phyloP scores from a whole-genome alignment of 345 rosid genomes.

The Linum tenue region DNA sequence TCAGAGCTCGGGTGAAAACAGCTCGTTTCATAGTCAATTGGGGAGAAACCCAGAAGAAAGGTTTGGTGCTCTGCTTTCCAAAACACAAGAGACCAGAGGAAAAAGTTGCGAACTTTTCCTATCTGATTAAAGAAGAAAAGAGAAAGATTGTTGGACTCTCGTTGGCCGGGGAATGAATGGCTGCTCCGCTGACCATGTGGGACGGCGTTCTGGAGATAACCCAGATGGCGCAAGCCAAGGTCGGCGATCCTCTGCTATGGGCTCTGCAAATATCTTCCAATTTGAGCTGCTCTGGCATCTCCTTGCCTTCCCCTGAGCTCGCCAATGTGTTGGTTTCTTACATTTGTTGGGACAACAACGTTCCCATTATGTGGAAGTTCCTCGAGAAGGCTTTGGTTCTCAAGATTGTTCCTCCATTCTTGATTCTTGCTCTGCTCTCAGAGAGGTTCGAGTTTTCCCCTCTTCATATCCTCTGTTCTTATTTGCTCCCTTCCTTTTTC shows the following conservation, averaged over 20 bases:
- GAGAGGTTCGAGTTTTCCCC: slow-evolving; percentile 12
- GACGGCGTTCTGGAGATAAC: slow-evolving; percentile 3
- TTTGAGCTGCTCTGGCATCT: neutral
- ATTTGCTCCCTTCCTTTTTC: neutral
- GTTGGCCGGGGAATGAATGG: slow-evolving; percentile 1
- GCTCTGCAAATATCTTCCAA: slow-evolving; percentile 7
- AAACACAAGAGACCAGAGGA: neutral
- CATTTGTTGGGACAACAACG: slow-evolving; percentile 28
- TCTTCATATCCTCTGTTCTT: neutral
- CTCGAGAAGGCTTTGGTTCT: slow-evolving; percentile 24
- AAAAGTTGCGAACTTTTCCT: neutral
- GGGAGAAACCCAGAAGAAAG: neutral
- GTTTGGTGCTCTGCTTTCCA: slow-evolving; percentile 4
- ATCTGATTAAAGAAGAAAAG: neutral
- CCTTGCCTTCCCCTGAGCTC: slow-evolving; percentile 24
- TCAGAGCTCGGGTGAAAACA: neutral
- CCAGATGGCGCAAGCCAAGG: slow-evolving; percentile 2
- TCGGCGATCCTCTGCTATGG: slow-evolving; percentile 10
- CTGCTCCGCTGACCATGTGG: slow-evolving; percentile 1
- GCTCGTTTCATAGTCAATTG: neutral
- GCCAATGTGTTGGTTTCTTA: slow-evolving; percentile 19
- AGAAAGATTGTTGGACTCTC: neutral
- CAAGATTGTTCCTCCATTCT: slow-evolving; percentile 19
- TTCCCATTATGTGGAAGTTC: slow-evolving; percentile 26
- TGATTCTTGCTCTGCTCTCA: slow-evolving; percentile 23